These are phyloP conservation scores for Keithomyces neogunnii DNA, from an alignment of 2,329 filamentous ascomycete genomes.

Conservation along the genomic window DNA sequence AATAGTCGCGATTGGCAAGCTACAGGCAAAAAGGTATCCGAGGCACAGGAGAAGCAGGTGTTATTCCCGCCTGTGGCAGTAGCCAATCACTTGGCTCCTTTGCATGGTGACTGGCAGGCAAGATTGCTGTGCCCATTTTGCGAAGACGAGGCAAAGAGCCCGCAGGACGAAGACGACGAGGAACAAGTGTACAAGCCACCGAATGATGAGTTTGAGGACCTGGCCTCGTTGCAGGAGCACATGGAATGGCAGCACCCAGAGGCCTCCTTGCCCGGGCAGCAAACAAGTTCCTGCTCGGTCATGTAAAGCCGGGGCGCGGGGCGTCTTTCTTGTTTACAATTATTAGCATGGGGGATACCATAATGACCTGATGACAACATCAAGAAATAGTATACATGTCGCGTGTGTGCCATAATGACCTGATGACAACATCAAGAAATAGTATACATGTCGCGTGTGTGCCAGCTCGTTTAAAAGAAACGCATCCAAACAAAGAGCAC, in stretches of 20 bases:
- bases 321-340: neutral
- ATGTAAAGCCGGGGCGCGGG: constrained; percentile 27
- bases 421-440: neutral
- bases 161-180: constrained; percentile 38
- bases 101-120: constrained; percentile 42
- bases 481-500: constrained; percentile 85
- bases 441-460: no score
- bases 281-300: constrained; percentile 31
- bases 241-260: constrained; percentile 48
- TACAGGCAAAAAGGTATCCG: constrained; percentile 31
- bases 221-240: constrained; percentile 43
- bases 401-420: neutral
- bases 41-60: constrained; percentile 37
- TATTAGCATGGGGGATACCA: neutral
- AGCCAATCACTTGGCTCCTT: constrained; percentile 47
- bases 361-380: neutral
- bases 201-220: constrained; percentile 40
- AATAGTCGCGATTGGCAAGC: constrained; percentile 43
- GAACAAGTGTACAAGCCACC: constrained; percentile 37
- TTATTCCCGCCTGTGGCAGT: constrained; percentile 50
- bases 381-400: neutral
- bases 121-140: constrained; percentile 47
- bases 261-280: constrained; percentile 27
- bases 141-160: constrained; percentile 40
- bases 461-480: constrained; percentile 59